These are phyloP conservation scores for Phaffia rhodozyma DNA, from an alignment of 1,284 basidiomycete species.

Conservation along the genomic window DNA sequence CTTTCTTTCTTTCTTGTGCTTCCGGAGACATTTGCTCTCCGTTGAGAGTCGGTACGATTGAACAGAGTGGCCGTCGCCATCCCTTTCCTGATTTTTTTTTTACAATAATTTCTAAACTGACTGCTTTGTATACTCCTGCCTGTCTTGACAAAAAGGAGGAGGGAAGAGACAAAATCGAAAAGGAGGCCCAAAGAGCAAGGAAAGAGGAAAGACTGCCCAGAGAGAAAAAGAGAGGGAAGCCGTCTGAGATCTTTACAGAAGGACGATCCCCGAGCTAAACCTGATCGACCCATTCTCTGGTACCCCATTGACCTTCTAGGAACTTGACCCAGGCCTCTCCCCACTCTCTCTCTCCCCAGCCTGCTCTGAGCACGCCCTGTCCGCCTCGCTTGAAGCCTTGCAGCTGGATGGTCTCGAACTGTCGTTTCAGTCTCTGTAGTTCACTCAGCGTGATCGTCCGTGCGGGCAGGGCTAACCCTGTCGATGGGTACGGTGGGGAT, in stretches of 20 bases:
- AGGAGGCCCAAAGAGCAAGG: background rate
- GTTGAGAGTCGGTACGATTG: no score
- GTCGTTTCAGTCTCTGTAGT: conserved; percentile 71
- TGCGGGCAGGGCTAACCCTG: conserved; percentile 46
- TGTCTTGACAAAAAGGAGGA: background rate
- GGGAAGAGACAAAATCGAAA: background rate
- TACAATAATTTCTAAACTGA: no score
- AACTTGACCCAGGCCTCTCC: conserved; percentile 63
- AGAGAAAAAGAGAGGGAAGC: background rate
- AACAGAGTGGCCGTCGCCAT: no score
- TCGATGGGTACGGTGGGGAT: conserved; percentile 41
- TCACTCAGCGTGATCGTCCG: conserved; percentile 66
- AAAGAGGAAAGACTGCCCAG: background rate
- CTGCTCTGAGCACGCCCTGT: conserved; percentile 60
- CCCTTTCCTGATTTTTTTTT: no score
- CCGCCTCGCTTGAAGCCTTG: conserved; percentile 74
- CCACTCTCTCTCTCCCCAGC: conserved; percentile 63
- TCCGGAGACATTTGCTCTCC: no score
- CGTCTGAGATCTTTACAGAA: no score
- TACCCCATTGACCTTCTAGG: conserved; percentile 50
- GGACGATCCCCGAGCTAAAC: no score
- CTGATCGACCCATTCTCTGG: conserved; percentile 8
- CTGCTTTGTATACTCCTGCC: no score
- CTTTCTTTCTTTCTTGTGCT: no score
- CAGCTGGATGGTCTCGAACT: conserved; percentile 74